These are phyloP conservation scores for Silene uniflora DNA, from an alignment of 148 eudicot species.

Conservation along the genomic window DNA sequence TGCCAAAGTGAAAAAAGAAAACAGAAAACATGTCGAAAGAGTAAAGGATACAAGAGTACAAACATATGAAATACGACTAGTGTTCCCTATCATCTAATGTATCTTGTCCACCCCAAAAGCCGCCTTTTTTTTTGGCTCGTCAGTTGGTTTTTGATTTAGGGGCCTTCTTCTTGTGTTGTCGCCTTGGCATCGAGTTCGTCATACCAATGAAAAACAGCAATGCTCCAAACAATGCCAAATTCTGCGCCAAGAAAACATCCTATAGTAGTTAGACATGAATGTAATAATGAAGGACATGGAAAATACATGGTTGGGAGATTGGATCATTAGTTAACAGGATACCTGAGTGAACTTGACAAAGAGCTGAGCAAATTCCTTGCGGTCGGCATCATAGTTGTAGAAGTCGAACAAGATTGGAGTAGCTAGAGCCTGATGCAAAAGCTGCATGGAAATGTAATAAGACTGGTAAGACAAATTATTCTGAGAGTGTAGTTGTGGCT, in stretches of 20 bases:
- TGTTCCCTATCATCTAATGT: constrained; percentile 15
- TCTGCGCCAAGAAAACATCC: constrained; percentile 36
- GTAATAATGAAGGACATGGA: background rate
- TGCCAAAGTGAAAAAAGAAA: background rate
- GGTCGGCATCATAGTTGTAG: constrained; percentile 83
- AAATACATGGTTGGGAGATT: background rate
- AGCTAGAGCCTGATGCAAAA: constrained; percentile 67
- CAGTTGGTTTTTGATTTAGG: constrained; percentile 55
- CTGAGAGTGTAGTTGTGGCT: background rate
- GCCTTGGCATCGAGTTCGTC: constrained; percentile 75
- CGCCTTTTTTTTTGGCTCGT: background rate
- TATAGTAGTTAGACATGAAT: constrained; percentile 4
- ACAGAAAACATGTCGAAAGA: background rate
- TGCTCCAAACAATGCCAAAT: constrained; percentile 76
- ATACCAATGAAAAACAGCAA: constrained; percentile 75
- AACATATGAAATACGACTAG: background rate
- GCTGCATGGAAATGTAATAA: constrained; percentile 30
- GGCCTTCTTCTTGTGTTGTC: constrained; percentile 57
- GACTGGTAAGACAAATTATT: background rate
- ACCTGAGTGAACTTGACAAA: constrained; percentile 86
- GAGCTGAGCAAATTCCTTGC: constrained; percentile 56
- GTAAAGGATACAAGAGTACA: constrained; percentile 15
- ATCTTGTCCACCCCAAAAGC: constrained; percentile 12
- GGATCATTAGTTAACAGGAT: background rate
- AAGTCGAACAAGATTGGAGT: constrained; percentile 84